Evolutionary conservation across 2,329 filamentous ascomycete species (phyloP), one percentile per base, ranked within the genome.

Genomic region (Epichloe brachyelytri): DNA sequence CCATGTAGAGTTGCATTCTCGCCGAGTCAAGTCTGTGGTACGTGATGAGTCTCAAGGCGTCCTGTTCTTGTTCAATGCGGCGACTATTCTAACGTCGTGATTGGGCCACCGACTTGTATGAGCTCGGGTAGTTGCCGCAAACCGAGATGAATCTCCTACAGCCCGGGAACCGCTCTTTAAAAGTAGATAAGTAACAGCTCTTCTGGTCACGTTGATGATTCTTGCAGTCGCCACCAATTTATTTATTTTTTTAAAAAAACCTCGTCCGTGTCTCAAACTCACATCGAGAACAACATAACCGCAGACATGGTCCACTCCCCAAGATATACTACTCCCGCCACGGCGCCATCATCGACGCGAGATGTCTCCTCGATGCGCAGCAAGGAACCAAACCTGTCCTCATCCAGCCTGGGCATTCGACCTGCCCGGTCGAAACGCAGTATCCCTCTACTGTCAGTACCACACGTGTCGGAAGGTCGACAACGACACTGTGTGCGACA

Each of bases 391-490:
- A 7, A 38, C n/a, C 2, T 54, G 52, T 43, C n/a, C 14, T 10
- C 30, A 22, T 3, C 10, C 37, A 2, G 26, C 22, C 2, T 44
- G 43, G 30, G 30, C 36, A 2, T 26, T 53, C 39, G 19, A 19
- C 11, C 14, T 22, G 4, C 17, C 20, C 15, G 47, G 38, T 14
- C 10, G 38, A 12, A 40, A 11, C 4, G 20, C 17, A 17, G 39
- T 38, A 38, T 50, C 46, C 4, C 10, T 49, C 37, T 48, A 53
- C 41, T 55, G 53, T 39, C 4, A 37, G 17, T 4, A 37, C 3
- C 53, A 55, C 17, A 33, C 46, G 14, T 55, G 53, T 15, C 49
- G 50, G 15, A 40, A 20, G 20, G 30, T 51, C 17, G 34, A 49
- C 5, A 46, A 51, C 20, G 19, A 41, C 15, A 36, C n/a, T 12